Evolutionary conservation across 2,329 filamentous ascomycete genomes (phyloP).

Genomic region (Apiospora kogelbergensis): DNA sequence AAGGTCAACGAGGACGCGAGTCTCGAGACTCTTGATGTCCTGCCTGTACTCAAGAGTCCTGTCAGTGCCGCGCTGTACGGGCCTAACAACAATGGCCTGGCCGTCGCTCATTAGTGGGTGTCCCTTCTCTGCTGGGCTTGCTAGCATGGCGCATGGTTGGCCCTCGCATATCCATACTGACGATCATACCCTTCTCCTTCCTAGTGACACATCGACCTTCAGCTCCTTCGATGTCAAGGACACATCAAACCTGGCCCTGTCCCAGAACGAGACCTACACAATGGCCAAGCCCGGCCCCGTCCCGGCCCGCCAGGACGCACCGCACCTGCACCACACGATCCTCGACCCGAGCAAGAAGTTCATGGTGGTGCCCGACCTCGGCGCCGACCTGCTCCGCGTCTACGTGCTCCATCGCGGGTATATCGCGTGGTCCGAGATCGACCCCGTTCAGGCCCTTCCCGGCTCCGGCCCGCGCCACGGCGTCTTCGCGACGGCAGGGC

Average conservation of each 20-base stretch:
- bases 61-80: constrained; percentile 47
- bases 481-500: constrained; percentile 49
- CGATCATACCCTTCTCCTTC: neutral
- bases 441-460: constrained; percentile 41
- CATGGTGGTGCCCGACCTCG: constrained; percentile 14
- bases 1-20: constrained; percentile 38
- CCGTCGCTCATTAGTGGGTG: constrained; percentile 47
- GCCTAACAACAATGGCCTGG: constrained; percentile 37
- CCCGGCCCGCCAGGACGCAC: constrained; percentile 13
- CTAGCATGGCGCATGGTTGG: neutral
- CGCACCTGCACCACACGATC: constrained; percentile 16
- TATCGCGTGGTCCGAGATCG: constrained; percentile 38
- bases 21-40: constrained; percentile 32
- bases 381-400: constrained; percentile 57
- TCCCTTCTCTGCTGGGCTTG: constrained; percentile 18
- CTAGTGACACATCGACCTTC: constrained; percentile 31
- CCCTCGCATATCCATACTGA: neutral
- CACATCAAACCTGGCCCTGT: constrained; percentile 7
- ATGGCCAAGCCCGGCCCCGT: constrained; percentile 12
- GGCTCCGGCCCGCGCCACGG: constrained; percentile 67
- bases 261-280: constrained; percentile 15
- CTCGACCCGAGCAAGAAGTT: constrained; percentile 14
- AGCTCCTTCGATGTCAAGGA: constrained; percentile 12
- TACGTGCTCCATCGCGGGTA: constrained; percentile 53
- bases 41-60: constrained; percentile 39